Conservation (phyloP, 2,329 filamentous ascomycete genomes). For the Incumbomyces delicatus region DNA sequence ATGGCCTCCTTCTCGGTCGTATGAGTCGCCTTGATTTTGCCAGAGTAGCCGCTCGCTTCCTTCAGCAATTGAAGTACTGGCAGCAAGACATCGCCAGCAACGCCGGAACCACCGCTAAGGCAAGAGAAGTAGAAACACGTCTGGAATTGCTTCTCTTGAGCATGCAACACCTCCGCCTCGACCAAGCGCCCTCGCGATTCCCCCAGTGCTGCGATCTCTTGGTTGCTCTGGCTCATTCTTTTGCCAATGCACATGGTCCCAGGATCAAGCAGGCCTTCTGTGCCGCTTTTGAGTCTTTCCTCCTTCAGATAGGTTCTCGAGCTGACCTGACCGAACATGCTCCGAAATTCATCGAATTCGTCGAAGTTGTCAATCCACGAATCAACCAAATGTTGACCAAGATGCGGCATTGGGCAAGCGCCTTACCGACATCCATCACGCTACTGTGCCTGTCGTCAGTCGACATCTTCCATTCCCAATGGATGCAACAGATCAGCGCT, state of each 20-base stretch:
- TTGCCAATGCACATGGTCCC: constrained; percentile 75
- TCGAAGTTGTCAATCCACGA: constrained; percentile 67
- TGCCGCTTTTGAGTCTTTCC: constrained; percentile 74
- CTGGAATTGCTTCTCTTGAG: constrained; percentile 80
- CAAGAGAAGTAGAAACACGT: constrained; percentile 64
- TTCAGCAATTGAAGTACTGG: constrained; percentile 67
- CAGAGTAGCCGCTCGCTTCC: constrained; percentile 71
- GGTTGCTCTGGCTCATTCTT: constrained; percentile 68
- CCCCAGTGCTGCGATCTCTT: constrained; percentile 63
- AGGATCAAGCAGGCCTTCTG: constrained; percentile 91
- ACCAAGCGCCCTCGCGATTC: constrained; percentile 55
- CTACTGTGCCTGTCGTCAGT: constrained; percentile 79
- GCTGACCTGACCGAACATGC: constrained; percentile 67
- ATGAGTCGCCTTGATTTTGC: constrained; percentile 91
- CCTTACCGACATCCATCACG: constrained; percentile 79
- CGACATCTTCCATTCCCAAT: constrained; percentile 75
- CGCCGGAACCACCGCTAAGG: constrained; percentile 45
- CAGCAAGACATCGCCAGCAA: constrained; percentile 68
- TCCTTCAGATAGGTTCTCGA: constrained; percentile 77
- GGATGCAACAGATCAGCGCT: constrained; percentile 70
- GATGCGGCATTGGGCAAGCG: constrained; percentile 80
- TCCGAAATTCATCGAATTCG: constrained; percentile 77
- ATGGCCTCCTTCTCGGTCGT: constrained; percentile 82
- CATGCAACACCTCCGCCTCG: constrained; percentile 81
- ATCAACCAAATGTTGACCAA: constrained; percentile 80